Evolutionary conservation across 495 filamentous ascomycete genomes (phyloP).

Genomic region (Patellaria atrata): DNA sequence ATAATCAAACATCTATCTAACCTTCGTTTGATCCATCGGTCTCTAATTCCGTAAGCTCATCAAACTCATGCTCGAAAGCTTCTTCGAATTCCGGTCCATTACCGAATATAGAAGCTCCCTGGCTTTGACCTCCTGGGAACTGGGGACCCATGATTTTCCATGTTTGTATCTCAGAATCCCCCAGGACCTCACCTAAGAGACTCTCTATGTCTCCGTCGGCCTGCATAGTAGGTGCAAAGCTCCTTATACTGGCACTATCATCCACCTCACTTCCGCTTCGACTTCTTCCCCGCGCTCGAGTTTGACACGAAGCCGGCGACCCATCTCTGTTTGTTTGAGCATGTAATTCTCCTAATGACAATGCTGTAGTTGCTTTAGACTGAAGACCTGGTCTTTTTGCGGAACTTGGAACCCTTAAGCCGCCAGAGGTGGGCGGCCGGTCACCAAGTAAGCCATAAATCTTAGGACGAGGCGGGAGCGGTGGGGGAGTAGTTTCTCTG

Average conservation of each 20-base stretch:
- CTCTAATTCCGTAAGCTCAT: constrained; percentile 52
- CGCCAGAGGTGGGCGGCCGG: constrained; percentile 13
- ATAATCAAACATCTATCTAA: constrained; percentile 22
- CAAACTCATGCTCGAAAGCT: constrained; percentile 64
- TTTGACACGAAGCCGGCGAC: constrained; percentile 19
- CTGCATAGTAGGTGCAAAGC: constrained; percentile 61
- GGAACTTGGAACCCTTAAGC: constrained; percentile 5
- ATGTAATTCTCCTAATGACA: constrained; percentile 64
- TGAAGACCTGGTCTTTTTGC: constrained; percentile 38
- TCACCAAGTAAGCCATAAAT: constrained; percentile 7
- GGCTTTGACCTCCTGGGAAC: constrained; percentile 42
- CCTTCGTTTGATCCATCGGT: constrained; percentile 52
- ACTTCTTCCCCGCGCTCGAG: constrained; percentile 30
- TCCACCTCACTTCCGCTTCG: constrained; percentile 47
- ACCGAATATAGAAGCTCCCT: constrained; percentile 36
- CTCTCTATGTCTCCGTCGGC: constrained; percentile 66
- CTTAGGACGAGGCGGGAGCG: constrained; percentile 17
- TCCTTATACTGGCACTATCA: constrained; percentile 72
- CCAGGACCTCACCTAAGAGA: constrained; percentile 55
- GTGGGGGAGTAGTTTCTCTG: constrained; percentile 16
- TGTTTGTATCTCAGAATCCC: constrained; percentile 38
- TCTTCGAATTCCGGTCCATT: constrained; percentile 38
- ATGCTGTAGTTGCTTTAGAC: constrained; percentile 65
- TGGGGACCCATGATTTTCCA: constrained; percentile 46
- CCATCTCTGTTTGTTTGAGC: constrained; percentile 54